Base-by-base conservation (phyloP, 139 green algal species). In the Coccomyxa sp. region DNA sequence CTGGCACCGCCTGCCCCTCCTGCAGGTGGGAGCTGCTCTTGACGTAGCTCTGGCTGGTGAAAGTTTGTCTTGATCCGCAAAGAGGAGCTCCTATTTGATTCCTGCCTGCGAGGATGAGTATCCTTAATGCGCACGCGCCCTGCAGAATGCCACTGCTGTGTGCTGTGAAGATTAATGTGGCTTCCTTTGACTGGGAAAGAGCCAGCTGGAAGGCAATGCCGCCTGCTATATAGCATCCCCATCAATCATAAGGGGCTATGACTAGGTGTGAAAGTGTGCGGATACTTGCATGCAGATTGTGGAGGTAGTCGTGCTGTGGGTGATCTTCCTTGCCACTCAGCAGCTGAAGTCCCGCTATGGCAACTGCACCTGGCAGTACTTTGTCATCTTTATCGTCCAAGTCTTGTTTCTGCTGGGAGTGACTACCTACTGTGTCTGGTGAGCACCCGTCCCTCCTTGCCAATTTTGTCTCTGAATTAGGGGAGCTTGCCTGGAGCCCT, bases 261-360 rank as follows among this genome's bases (percentile, higher is more conserved):
- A 64, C 27, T 18, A 64, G n/a, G 50, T 64, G 3, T 18, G 50
- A 31, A 7, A 7, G 27, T 41, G 5, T 76, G 71, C 37, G 27
- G 50, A 64, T 64, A 22, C 27, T 64, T 72, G 68, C 14, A 41
- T 72, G 24, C 68, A 80, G 79, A 24, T 76, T 24, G 7, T 68
- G 3, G 31, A n/a, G 34, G n/a, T 81, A 39, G 18, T 84, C 18
- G 31, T 70, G 31, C 70, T 84, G 55, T 84, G 81, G 81, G 76
- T 54, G 33, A 36, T 77, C 9, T 84, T 81, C 58, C 76, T 84
- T 50, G 39, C 33, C 18, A 64, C 75, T 24, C 76, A 84, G 76
- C 77, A 77, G 76, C 18, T 35, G 27, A 84, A 84, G 76, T 68
- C 37, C 27, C 50, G 50, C 5, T 78, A 71, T 14, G 16, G 7